Conservation (phyloP, 1,139 yeast species). For the Yamadazyma atlantica region DNA sequence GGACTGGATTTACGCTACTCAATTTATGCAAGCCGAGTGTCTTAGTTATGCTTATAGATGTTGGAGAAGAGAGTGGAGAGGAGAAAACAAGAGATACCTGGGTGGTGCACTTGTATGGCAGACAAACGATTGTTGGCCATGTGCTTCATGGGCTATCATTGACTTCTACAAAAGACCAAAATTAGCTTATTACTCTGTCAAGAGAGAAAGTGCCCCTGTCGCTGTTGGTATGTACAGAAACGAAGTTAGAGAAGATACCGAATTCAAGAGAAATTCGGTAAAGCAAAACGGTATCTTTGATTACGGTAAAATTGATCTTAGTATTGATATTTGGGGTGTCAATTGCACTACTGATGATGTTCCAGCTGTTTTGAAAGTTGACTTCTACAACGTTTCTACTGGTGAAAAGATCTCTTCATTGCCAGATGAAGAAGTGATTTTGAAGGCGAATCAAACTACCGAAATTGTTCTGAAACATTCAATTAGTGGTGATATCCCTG, state of each 20-base stretch:
- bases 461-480: slow-evolving; percentile 18
- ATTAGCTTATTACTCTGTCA: slow-evolving; percentile 42
- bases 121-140: slow-evolving; percentile 51
- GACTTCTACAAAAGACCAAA: slow-evolving; percentile 40
- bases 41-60: slow-evolving; percentile 39
- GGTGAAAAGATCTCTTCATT: slow-evolving; percentile 20
- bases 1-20: slow-evolving; percentile 46
- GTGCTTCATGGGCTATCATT: slow-evolving; percentile 42
- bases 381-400: slow-evolving; percentile 23
- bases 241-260: slow-evolving; percentile 6
- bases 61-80: slow-evolving; percentile 46
- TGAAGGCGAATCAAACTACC: slow-evolving; percentile 30
- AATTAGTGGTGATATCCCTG: slow-evolving; percentile 13
- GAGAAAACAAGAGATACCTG: slow-evolving; percentile 24
- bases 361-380: slow-evolving; percentile 21
- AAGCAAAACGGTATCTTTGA: slow-evolving; percentile 18
- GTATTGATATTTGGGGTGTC: slow-evolving; percentile 40
- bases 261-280: slow-evolving; percentile 1
- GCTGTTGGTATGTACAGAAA: slow-evolving; percentile 32
- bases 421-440: slow-evolving; percentile 14
- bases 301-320: slow-evolving; percentile 16
- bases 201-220: slow-evolving; percentile 35
- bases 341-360: slow-evolving; percentile 21
- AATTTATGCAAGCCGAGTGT: slow-evolving; percentile 48
- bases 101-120: slow-evolving; percentile 52